phyloP scores from a whole-genome alignment of 2,329 filamentous ascomycete genomes.

The Stachybotrys chartarum region DNA sequence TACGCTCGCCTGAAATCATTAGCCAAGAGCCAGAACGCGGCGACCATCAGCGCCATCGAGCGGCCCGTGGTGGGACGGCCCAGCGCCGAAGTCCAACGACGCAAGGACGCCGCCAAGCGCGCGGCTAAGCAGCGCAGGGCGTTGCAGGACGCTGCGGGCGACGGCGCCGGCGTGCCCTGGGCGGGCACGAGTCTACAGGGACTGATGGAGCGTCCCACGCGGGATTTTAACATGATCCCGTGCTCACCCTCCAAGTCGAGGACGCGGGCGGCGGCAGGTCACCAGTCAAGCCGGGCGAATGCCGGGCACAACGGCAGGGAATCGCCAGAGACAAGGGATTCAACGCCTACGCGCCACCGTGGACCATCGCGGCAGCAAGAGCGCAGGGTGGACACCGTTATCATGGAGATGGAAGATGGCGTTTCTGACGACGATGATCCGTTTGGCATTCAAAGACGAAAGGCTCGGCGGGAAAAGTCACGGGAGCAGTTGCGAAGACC shows the following conservation, averaged over 20 bases:
- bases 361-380: not conserved
- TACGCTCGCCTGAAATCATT: constrained; percentile 60
- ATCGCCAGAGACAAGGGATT: constrained; percentile 1
- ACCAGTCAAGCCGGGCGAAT: constrained; percentile 7
- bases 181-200: constrained; percentile 29
- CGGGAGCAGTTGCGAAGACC: constrained; percentile 17
- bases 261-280: constrained; percentile 20
- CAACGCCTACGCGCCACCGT: not conserved
- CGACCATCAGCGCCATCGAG: constrained; percentile 41
- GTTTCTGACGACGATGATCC: constrained; percentile 23
- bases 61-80: constrained; percentile 39
- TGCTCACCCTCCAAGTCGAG: constrained; percentile 11
- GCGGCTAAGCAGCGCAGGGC: constrained; percentile 16
- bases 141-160: constrained; percentile 1
- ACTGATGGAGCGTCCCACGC: constrained; percentile 34
- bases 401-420: constrained; percentile 5
- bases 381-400: not conserved
- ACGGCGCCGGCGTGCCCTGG: constrained; percentile 10
- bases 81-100: constrained; percentile 15
- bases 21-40: constrained; percentile 47
- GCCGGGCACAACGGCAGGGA: constrained; percentile 4
- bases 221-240: constrained; percentile 19
- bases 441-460: constrained; percentile 25
- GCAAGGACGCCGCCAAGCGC: constrained; percentile 12
- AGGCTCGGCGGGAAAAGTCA: constrained; percentile 20